Percentiles rank a stretch among this genome's conserved stretches.
phyloP scores from a whole-genome alignment of 2,329 filamentous ascomycete genomes.

The Phaeosphaeria sp. region DNA sequence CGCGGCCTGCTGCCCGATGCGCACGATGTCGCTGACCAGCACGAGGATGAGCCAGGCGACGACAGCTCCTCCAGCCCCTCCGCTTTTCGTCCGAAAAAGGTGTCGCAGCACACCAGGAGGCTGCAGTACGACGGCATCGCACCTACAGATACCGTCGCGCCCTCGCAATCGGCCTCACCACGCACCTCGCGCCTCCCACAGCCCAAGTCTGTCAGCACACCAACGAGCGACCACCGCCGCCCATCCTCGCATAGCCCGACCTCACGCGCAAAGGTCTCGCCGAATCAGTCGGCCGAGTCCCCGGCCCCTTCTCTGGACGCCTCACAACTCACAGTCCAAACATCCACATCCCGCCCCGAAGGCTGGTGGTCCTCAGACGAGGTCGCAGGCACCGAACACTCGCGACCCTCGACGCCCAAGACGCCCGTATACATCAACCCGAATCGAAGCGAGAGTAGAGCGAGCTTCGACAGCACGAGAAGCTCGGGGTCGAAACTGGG shows the following conservation, averaged over 20 bases:
- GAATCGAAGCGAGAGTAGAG: conserved; percentile 12
- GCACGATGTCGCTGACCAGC: conserved; percentile 23
- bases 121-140: conserved; percentile 14
- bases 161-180: conserved; percentile 7
- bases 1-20: conserved; percentile 34
- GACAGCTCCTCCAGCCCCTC: conserved; percentile 34
- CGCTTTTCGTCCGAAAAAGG: conserved; percentile 23
- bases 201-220: conserved; percentile 8
- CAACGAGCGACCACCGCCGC: conserved; percentile 9
- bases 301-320: conserved; percentile 28
- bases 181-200: conserved; percentile 9
- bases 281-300: conserved; percentile 21
- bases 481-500: conserved; percentile 25
- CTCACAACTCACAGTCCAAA: conserved; percentile 38
- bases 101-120: conserved; percentile 27
- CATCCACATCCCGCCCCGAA: conserved; percentile 43
- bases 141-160: conserved; percentile 5
- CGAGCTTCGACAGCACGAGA: conserved; percentile 38
- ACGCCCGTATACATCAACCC: conserved; percentile 5
- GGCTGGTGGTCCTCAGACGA: conserved; percentile 51
- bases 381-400: conserved; percentile 41
- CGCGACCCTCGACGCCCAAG: conserved; percentile 23
- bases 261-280: conserved; percentile 22
- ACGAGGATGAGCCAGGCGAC: conserved; percentile 35
- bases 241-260: conserved; percentile 21